A percentile compares a stretch with the other conserved stretches of the same genome.
Evolutionary conservation across 2,329 filamentous ascomycete genomes (phyloP).

Genomic region (Rhinocladiella similis): DNA sequence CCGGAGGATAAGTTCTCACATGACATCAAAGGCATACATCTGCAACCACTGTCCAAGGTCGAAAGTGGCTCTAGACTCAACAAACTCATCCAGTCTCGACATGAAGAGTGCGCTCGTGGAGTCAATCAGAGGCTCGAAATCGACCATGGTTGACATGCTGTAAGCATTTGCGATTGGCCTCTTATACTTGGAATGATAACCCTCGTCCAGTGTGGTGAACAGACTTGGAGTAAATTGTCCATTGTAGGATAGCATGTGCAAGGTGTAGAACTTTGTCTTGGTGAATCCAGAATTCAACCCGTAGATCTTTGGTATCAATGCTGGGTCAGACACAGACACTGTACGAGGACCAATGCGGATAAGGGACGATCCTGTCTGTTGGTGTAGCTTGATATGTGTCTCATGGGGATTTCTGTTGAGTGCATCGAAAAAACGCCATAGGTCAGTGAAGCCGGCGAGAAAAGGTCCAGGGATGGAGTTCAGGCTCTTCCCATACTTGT

Average conservation of each 20-base stretch:
- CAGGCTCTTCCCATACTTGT: conserved; percentile 5
- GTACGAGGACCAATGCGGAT: conserved; percentile 13
- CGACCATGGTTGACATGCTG: conserved; percentile 15
- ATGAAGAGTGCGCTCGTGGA: conserved; percentile 72
- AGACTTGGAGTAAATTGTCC: conserved; percentile 31
- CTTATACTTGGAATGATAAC: conserved; percentile 71
- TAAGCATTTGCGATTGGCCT: conserved; percentile 69
- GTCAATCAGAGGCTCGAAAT: conserved; percentile 70
- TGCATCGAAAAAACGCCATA: conserved; percentile 61
- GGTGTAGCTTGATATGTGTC: conserved; percentile 4
- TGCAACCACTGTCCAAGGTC: conserved; percentile 14
- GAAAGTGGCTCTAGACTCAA: conserved; percentile 21
- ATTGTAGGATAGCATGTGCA: conserved; percentile 13
- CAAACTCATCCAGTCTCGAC: conserved; percentile 57
- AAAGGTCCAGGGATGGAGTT: conserved; percentile 60
- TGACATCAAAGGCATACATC: conserved; percentile 19
- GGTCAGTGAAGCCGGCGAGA: conserved; percentile 66
- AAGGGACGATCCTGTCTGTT: conserved; percentile 1
- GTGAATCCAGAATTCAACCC: conserved; percentile 10
- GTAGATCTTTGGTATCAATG: conserved; percentile 12
- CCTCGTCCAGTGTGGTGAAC: conserved; percentile 73
- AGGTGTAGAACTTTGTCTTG: conserved; percentile 9
- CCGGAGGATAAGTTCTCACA: neutral
- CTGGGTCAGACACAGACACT: conserved; percentile 8
- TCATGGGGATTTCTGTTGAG: neutral